Evolutionary conservation across 2,329 filamentous ascomycete species (phyloP), one percentile per base, ranked within the genome.

Genomic region (Penicillium verrucosum): DNA sequence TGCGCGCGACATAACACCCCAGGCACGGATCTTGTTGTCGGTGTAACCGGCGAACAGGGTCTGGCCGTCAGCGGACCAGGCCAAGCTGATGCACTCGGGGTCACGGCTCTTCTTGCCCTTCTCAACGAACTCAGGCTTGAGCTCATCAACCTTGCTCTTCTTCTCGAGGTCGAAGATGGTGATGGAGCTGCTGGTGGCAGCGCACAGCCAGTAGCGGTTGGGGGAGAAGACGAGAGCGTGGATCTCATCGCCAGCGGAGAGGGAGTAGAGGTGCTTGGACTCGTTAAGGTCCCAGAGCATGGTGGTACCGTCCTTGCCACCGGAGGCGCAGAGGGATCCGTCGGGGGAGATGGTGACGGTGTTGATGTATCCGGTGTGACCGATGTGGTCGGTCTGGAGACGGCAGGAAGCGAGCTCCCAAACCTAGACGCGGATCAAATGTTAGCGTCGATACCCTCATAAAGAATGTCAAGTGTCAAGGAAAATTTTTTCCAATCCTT

Each of bases 111-210:
- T 97, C 91, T 96, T 96, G 84, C 92, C 90, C 78, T 92, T 89
- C 78, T 92, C 86, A 76, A 92, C 85, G 85, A 94, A 96, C 80
- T 99, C 94, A 70, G 93, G 93, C 89, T 96, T 97, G 80, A 99
- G 88, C 88, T 97, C 94, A 75, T 97, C 93, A 77, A 97, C 93
- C 89, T 97, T 97, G 89, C 89, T 95, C 92, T 99, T 99, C 92
- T 99, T 99, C 91, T 99, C 94, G 71, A 99, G 88, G 77, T 99
- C 94, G 84, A 99, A 99, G 86, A 99, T 97, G 87, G 97, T 97
- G 87, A 99, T 97, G 86, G 87, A 92, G 83, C 86, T 90, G 77
- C 91, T 86, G 65, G 94, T 99, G 78, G 94, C 94, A 77, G 94
- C 94, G 87, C 94, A 99, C 72, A 99, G 89, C 94, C 94, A 99